Evolutionary conservation across 129 eudicot genomes (phyloP), one percentile per base, ranked within the genome.

Genomic region (Flaveria ramosissima): DNA sequence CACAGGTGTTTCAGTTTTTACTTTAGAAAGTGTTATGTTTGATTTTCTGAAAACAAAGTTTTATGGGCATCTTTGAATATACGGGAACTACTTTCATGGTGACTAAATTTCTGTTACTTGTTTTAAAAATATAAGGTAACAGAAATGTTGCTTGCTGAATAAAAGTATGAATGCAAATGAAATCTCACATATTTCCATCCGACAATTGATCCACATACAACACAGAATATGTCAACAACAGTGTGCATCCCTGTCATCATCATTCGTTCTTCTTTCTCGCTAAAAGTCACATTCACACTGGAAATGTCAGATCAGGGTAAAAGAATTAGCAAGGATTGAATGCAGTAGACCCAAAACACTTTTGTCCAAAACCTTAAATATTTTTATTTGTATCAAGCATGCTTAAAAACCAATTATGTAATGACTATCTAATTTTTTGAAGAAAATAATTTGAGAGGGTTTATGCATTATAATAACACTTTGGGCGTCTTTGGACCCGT

Each of bases 191-290:
- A 92, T 92, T 89, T 92, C 97, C 96, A 92, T 16, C 96, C 93
- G 7, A 92, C 87, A 65, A 88, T 84, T 3, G 93, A 83, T 57
- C 97, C 97, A 84, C 97, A 92, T 12, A 89, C 87, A 72, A 89
- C 93, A 47, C 97, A 92, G 83, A 88, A 92, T 55, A 88, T 89
- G 83, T 89, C 97, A 27, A 81, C 92, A 56, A 89, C 96, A 15
- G 86, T 89, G 69, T 89, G 97, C 90, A 88, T 53, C 70, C 97
- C 97, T 17, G 97, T 92, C 73, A 92, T 88, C 97, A 92, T 89
- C 92, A 84, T 77, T 70, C 97, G 85, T 19, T 87, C 92, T 79
- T 92, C 96, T 88, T 86, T 80, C 82, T 87, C 93, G 61, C 96
- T 92, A 50, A 77, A 68, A 60, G 84, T 87, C 19, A 92, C 91